phyloP scores from a whole-genome alignment of 2,329 filamentous ascomycete genomes.

The Pseudopithomyces chartarum region DNA sequence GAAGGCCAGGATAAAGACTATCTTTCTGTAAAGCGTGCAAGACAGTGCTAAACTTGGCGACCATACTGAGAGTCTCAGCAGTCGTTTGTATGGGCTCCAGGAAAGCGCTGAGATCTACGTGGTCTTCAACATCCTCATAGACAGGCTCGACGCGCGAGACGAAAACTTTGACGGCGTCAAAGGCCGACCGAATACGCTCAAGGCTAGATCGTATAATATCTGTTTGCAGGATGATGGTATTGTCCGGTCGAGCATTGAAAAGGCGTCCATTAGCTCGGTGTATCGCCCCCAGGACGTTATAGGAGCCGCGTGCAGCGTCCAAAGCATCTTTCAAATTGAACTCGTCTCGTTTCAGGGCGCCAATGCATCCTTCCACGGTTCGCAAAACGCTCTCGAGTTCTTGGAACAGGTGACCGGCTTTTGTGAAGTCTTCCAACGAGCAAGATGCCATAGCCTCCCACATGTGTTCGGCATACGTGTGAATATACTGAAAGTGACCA shows the following conservation, averaged over 20 bases:
- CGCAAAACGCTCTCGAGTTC: conserved; percentile 7
- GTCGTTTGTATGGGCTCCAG: conserved; percentile 9
- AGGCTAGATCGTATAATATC: conserved; percentile 13
- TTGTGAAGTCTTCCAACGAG: conserved; percentile 75
- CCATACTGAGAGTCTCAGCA: conserved; percentile 22
- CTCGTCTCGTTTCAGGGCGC: conserved; percentile 72
- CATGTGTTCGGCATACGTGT: conserved; percentile 81
- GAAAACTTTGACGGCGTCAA: conserved; percentile 9
- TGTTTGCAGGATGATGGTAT: conserved; percentile 9
- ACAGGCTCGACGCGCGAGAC: conserved; percentile 1
- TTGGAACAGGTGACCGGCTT: conserved; percentile 66
- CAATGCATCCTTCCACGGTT: conserved; percentile 8
- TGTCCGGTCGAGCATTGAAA: conserved; percentile 11
- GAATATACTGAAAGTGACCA: conserved; percentile 84
- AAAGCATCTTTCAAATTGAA: conserved; percentile 81
- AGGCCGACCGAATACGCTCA: conserved; percentile 9
- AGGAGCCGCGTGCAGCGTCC: conserved; percentile 69
- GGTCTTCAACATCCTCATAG: conserved; percentile 12
- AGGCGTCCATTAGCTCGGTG: not conserved
- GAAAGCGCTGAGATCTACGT: conserved; percentile 5
- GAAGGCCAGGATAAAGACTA: conserved; percentile 33
- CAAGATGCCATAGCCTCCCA: conserved; percentile 78
- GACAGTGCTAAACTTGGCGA: conserved; percentile 26
- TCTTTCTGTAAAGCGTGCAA: conserved; percentile 29
- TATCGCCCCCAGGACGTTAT: conserved; percentile 3